Evolutionary conservation across 2,329 filamentous ascomycete genomes (phyloP), one percentile per base, ranked within the genome.

Genomic region (Aspergillus sp.): DNA sequence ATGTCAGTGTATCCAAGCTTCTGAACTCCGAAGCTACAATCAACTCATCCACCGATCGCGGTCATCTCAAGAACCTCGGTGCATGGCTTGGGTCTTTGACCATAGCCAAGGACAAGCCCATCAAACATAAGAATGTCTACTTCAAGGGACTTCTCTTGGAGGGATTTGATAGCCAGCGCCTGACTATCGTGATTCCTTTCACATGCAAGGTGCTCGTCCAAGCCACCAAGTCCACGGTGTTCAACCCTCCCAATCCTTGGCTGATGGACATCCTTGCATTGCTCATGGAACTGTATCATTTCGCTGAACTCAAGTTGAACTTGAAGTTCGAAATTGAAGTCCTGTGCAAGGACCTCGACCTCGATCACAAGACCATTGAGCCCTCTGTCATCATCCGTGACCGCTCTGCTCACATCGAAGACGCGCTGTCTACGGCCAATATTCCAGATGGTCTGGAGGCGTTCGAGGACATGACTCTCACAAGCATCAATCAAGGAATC

Each of bases 291-390:
- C 83, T 99, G 3, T 99, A 99, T 71, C 90, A 96, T 71, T 90
- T 90, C 70, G 92, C 91, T 13, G 94, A 97, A 68, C 81, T 99
- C 58, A 98, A 98, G 75, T 85, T 99, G 39, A 98, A 98, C 68
- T 88, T 96, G 54, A 99, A 98, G 70, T 99, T 99, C 69, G 95
- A 99, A 76, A 98, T 99, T 60, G 95, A 99, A 76, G 93, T 99
- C 25, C 84, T 99, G 23, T 99, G 93, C 81, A 96, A 96, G 73
- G 93, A 93, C 11, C 81, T 99, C 15, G 89, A 89, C 57, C 82
- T 98, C n/a, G 92, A 98, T 64, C 90, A 96, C 77, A 96, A 96
- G 78, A 89, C 86, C 61, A 92, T 98, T 63, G 90, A 96, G 68
- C 91, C 94, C 0, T 91, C 93, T 0, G 88, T 90, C 21, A 89